These are phyloP conservation scores for Tuber microsphaerosporum DNA, from an alignment of 495 filamentous ascomycete genomes.

Conservation along the genomic window DNA sequence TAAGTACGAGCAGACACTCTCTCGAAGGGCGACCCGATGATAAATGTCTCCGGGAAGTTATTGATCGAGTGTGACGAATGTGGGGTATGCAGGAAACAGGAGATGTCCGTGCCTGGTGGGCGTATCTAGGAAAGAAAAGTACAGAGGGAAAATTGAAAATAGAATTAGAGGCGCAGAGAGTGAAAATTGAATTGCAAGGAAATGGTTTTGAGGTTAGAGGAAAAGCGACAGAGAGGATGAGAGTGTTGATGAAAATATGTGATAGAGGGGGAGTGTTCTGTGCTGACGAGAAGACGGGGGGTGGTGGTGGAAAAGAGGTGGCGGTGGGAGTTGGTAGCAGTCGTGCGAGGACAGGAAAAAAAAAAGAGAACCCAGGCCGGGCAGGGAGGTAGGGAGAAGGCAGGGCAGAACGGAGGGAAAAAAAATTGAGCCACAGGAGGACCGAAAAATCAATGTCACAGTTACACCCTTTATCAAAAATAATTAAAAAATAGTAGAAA, in stretches of 20 bases:
- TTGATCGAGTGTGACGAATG: constrained; percentile 1
- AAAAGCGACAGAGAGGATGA: constrained; percentile 21
- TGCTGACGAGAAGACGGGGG: constrained; percentile 17
- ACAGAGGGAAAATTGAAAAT: constrained; percentile 31
- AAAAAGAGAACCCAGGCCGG: constrained; percentile 25
- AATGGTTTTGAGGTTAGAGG: constrained; percentile 15
- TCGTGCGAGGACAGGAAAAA: constrained; percentile 25
- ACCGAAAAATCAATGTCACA: background rate
- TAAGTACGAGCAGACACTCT: background rate
- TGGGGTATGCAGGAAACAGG: constrained; percentile 5
- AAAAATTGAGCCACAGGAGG: background rate
- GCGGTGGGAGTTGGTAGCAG: constrained; percentile 26
- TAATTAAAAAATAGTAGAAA: background rate
- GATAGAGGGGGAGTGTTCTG: constrained; percentile 1
- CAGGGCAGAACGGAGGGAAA: background rate
- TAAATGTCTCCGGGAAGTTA: background rate
- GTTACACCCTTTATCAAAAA: background rate
- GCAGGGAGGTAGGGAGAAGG: constrained; percentile 19
- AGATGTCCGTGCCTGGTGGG: constrained; percentile 30
- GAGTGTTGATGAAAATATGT: constrained; percentile 25
- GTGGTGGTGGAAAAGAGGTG: constrained; percentile 22
- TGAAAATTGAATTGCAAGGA: constrained; percentile 11
- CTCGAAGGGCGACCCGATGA: background rate
- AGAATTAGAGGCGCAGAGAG: constrained; percentile 11
- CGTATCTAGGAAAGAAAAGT: constrained; percentile 40